A percentile compares a stretch with the other conserved stretches of the same genome.
Evolutionary conservation across 2,329 filamentous ascomycete species (phyloP).

Genomic region (Botrytis tulipae): DNA sequence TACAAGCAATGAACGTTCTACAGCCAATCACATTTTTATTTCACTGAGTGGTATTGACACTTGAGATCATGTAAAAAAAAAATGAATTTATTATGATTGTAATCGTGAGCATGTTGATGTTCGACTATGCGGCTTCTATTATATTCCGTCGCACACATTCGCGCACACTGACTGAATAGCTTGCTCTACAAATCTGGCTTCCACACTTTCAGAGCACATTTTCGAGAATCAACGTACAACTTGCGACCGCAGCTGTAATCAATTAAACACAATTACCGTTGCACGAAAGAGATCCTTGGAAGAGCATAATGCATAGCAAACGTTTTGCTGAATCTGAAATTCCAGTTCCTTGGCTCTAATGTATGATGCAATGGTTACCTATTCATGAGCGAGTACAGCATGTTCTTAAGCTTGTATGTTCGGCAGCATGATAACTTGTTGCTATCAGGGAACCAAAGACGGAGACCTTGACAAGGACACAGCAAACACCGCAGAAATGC

Average conservation of each 20-base stretch:
- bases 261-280: background rate
- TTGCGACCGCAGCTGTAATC: background rate
- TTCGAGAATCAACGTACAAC: background rate
- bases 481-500: background rate
- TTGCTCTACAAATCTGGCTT: background rate
- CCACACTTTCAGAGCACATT: background rate
- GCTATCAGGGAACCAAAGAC: background rate
- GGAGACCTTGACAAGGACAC: background rate
- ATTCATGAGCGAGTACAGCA: background rate
- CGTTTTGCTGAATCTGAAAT: slow-evolving; percentile 4
- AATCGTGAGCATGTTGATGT: background rate
- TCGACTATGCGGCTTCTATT: background rate
- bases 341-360: slow-evolving; percentile 6
- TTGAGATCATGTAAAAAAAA: background rate
- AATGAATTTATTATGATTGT: background rate
- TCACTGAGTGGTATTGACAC: background rate
- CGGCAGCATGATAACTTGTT: background rate
- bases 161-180: background rate
- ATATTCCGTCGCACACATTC: too few relatives aligned
- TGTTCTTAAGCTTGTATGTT: background rate
- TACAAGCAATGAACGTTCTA: slow-evolving; percentile 23
- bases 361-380: background rate
- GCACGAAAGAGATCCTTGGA: background rate
- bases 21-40: background rate
- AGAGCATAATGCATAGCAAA: background rate